phyloP scores from a whole-genome alignment of 306 rosid species.

The Malus fusca region DNA sequence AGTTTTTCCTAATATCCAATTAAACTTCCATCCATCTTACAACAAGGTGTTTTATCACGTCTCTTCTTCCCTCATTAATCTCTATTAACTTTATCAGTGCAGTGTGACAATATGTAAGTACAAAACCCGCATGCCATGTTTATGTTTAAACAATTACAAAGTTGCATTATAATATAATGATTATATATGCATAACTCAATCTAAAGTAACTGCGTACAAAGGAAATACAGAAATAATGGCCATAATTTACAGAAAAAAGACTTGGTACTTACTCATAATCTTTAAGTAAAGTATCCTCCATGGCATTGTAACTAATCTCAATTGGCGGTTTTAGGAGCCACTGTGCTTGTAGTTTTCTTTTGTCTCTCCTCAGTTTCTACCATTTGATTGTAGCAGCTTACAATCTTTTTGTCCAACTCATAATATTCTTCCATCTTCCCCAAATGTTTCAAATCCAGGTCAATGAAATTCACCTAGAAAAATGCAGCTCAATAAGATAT shows the following conservation, averaged over 20 bases:
- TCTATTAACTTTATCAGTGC: background rate
- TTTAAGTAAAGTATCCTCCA: conserved; percentile 22
- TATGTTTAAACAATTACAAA: background rate
- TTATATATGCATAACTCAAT: background rate
- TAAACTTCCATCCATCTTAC: background rate
- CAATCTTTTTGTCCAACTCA: conserved; percentile 79
- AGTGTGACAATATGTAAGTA: background rate
- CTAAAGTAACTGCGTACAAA: background rate
- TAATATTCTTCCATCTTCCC: conserved; percentile 82
- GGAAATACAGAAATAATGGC: background rate
- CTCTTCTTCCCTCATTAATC: background rate
- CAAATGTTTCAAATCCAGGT: conserved; percentile 80
- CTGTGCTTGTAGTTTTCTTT: conserved; percentile 27
- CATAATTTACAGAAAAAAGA: conserved; percentile 22
- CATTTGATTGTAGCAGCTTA: conserved; percentile 60
- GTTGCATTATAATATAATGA: too few species aligned
- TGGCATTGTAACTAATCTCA: conserved; percentile 23
- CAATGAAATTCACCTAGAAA: conserved; percentile 66
- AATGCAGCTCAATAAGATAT: conserved; percentile 21
- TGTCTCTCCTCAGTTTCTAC: conserved; percentile 37
- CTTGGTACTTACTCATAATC: conserved; percentile 13
- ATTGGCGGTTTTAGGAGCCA: conserved; percentile 15
- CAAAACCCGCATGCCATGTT: background rate
- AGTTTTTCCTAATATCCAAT: conserved; percentile 5
- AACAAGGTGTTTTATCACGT: background rate